Evolutionary conservation across 768 basidiomycete species (phyloP).

Genomic region (Boletus huronensis): DNA sequence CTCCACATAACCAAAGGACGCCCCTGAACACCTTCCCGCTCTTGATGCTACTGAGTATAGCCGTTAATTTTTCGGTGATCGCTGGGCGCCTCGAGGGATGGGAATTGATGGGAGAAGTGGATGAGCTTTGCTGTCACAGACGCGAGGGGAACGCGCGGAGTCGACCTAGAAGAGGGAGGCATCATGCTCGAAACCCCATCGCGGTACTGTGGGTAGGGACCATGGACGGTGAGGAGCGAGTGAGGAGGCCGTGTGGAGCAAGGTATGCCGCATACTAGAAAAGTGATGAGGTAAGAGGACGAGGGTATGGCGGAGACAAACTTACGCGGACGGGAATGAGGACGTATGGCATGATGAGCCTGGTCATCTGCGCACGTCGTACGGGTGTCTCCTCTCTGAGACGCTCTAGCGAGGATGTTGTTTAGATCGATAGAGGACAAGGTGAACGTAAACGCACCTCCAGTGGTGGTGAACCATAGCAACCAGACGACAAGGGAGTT

Average conservation of each 20-base stretch:
- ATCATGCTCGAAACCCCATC: conserved; percentile 30
- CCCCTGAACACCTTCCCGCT: conserved; percentile 97
- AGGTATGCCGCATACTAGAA: conserved; percentile 51
- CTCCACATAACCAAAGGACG: conserved; percentile 93
- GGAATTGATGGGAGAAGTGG: conserved; percentile 72
- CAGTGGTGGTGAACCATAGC: conserved; percentile 56
- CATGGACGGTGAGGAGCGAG: conserved; percentile 38
- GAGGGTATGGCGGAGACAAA: background rate
- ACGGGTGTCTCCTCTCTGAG: conserved; percentile 15
- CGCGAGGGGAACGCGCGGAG: conserved; percentile 41
- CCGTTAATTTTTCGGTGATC: conserved; percentile 81
- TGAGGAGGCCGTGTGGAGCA: conserved; percentile 48
- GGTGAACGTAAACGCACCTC: conserved; percentile 35
- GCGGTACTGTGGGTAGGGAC: conserved; percentile 47
- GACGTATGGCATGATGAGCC: conserved; percentile 4
- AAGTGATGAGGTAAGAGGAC: conserved; percentile 9
- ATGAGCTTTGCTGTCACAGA: conserved; percentile 58
- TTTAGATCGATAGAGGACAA: conserved; percentile 12
- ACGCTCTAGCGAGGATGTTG: conserved; percentile 25
- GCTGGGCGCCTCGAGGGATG: conserved; percentile 71
- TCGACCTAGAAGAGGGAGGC: conserved; percentile 26
- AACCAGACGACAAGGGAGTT: conserved; percentile 60
- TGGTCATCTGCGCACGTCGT: conserved; percentile 6
- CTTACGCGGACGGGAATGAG: background rate
- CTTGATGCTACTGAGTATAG: conserved; percentile 82